phyloP scores from a whole-genome alignment of 257 asterid genomes.

The Paraleonurus japonicus region DNA sequence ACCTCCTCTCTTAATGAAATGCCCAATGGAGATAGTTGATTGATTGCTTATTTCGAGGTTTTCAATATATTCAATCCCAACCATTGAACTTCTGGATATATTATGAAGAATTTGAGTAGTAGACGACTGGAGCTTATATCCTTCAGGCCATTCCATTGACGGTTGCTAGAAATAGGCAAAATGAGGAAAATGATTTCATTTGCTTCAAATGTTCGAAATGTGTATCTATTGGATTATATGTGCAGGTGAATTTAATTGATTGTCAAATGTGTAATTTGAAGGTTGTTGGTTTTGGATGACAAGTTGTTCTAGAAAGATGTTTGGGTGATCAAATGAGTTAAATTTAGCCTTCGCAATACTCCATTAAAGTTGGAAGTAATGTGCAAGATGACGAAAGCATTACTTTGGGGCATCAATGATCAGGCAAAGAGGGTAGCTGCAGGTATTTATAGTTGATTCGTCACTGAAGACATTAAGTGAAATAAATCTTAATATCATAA shows the following conservation, averaged over 20 bases:
- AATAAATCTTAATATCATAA: neutral
- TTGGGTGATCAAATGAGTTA: neutral
- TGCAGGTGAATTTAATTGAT: neutral
- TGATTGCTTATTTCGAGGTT: neutral
- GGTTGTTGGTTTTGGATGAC: neutral
- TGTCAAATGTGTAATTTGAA: conserved; percentile 4
- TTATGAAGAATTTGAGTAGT: neutral
- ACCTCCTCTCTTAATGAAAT: neutral
- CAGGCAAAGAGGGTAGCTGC: neutral
- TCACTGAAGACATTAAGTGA: neutral
- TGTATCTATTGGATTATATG: neutral
- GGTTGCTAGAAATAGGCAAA: neutral
- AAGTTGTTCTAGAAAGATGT: neutral
- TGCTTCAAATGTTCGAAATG: neutral
- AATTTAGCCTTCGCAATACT: neutral
- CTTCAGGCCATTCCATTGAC: neutral
- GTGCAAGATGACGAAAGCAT: neutral
- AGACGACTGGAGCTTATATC: neutral
- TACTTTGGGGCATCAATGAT: neutral
- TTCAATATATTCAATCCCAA: neutral
- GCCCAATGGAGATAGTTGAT: neutral
- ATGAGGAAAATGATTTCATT: neutral
- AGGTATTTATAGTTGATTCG: neutral
- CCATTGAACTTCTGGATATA: neutral
- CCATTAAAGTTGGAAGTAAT: neutral